A percentile compares a stretch with the other conserved stretches of the same genome.
phyloP scores from a whole-genome alignment of 2,329 filamentous ascomycete genomes.

The Ascochyta rabiei region DNA sequence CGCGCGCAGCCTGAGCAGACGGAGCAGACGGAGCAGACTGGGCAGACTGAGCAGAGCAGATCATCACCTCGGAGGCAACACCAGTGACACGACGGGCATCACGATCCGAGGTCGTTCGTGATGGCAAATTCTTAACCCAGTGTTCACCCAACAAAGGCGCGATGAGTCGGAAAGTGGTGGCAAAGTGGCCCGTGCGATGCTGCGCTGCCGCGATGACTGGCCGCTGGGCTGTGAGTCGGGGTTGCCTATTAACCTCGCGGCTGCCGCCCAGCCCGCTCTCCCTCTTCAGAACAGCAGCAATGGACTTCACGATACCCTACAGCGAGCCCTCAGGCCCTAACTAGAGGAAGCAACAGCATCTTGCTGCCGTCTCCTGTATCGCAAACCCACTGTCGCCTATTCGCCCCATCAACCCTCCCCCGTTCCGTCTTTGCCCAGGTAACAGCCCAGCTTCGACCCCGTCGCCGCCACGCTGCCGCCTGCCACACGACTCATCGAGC shows the following conservation, averaged over 20 bases:
- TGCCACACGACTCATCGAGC: conserved; percentile 31
- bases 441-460: conserved; percentile 33
- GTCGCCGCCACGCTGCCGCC: conserved; percentile 39
- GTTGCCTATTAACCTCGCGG: conserved; percentile 38
- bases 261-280: conserved; percentile 33
- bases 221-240: conserved; percentile 22
- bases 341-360: conserved; percentile 29
- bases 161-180: conserved; percentile 36
- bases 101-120: not conserved
- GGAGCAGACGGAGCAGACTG: not conserved
- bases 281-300: conserved; percentile 40
- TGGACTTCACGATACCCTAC: conserved; percentile 42
- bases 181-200: conserved; percentile 29
- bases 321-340: conserved; percentile 41
- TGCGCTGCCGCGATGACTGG: conserved; percentile 30
- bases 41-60: not conserved
- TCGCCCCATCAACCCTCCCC: conserved; percentile 16
- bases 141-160: conserved; percentile 8
- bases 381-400: conserved; percentile 23
- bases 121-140: conserved; percentile 16
- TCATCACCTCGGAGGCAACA: conserved; percentile 1
- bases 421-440: conserved; percentile 34
- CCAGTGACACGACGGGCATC: not conserved
- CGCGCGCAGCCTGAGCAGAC: not conserved
- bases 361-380: conserved; percentile 26